A percentile compares a stretch with the other conserved stretches of the same genome.
Conservation (phyloP, 345 rosid genomes). For the Anastatica hierochuntica region DNA sequence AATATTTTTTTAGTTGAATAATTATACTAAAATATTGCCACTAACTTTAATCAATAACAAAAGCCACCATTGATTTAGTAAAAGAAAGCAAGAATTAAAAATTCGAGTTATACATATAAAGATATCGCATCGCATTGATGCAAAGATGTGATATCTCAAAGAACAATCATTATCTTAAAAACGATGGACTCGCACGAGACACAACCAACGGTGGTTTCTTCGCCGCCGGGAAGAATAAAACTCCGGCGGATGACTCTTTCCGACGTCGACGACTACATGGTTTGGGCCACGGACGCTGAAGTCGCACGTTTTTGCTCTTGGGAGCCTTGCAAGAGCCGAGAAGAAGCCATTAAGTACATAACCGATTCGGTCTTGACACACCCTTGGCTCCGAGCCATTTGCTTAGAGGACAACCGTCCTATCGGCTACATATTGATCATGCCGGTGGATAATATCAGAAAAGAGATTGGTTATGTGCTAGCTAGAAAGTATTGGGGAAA, state of each 20-base stretch:
- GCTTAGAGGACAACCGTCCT: constrained; percentile 32
- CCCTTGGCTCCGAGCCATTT: constrained; percentile 57
- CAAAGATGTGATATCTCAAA: constrained; percentile 6
- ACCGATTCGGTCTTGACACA: constrained; percentile 28
- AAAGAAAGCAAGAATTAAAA: background rate
- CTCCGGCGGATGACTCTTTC: constrained; percentile 33
- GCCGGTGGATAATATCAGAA: constrained; percentile 38
- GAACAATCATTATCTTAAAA: background rate
- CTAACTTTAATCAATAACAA: background rate
- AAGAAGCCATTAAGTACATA: constrained; percentile 38
- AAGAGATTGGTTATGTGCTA: constrained; percentile 45
- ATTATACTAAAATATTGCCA: background rate
- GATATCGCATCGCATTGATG: background rate
- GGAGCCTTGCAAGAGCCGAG: constrained; percentile 41
- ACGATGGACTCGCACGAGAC: constrained; percentile 1
- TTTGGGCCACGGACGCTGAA: constrained; percentile 43
- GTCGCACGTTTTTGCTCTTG: constrained; percentile 41
- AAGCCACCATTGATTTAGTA: background rate
- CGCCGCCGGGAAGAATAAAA: constrained; percentile 17
- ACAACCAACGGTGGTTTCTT: background rate
- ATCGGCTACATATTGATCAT: constrained; percentile 43
- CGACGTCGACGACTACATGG: constrained; percentile 57
- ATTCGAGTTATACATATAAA: background rate
- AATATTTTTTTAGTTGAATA: background rate
- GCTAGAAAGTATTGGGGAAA: constrained; percentile 45